phyloP scores from a whole-genome alignment of 2,329 filamentous ascomycete species.

The Diplodia corticola region DNA sequence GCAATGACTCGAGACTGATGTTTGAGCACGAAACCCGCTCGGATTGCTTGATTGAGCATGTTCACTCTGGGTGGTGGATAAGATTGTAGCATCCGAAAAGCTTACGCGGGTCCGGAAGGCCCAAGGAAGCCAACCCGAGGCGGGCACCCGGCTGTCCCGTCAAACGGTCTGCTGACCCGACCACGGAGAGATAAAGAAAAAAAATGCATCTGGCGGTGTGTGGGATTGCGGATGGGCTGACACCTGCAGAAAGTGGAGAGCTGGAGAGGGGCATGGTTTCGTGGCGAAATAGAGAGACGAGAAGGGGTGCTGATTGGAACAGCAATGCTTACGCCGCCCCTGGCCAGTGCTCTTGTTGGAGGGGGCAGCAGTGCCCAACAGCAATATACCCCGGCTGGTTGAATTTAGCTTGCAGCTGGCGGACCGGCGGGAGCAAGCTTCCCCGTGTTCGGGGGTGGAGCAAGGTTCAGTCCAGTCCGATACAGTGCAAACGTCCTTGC shows the following conservation, averaged over 20 bases:
- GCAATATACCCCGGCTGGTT: neutral
- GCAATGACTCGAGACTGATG: neutral
- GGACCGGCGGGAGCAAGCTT: conserved; percentile 1
- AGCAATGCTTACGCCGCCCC: neutral
- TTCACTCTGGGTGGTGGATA: neutral
- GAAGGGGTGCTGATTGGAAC: too few relatives aligned
- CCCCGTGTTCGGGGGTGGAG: conserved; percentile 2
- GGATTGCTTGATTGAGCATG: neutral
- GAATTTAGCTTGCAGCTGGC: conserved; percentile 3
- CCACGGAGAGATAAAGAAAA: neutral
- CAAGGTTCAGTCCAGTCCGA: neutral
- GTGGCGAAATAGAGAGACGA: neutral
- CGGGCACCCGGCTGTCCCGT: neutral
- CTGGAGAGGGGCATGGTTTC: neutral
- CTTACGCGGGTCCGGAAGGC: neutral
- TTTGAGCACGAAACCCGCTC: neutral
- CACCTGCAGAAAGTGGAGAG: neutral
- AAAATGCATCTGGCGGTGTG: neutral
- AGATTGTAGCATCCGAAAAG: neutral
- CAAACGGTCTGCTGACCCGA: neutral
- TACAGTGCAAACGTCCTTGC: neutral
- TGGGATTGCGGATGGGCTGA: neutral
- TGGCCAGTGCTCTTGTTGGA: neutral
- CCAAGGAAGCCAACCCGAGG: neutral
- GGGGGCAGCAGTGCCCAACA: neutral